A percentile compares a stretch with the other conserved stretches of the same genome.
These are phyloP conservation scores for Saitozyma podzolica DNA, from an alignment of 768 basidiomycete species.

Conservation along the genomic window DNA sequence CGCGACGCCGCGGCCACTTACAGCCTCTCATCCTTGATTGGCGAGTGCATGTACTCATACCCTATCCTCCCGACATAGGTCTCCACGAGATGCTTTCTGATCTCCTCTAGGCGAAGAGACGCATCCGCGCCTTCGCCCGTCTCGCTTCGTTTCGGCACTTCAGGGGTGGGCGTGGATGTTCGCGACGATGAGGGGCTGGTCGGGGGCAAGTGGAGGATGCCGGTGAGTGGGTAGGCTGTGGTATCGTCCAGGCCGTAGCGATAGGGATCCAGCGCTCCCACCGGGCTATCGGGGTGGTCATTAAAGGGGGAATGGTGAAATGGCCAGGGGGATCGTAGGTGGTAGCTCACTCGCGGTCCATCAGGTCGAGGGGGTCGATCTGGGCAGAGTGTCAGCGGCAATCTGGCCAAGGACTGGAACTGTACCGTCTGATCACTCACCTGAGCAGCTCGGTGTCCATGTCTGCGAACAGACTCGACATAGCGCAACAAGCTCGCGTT, in stretches of 20 bases:
- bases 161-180: constrained; percentile 13
- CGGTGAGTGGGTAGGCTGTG: constrained; percentile 68
- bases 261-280: constrained; percentile 65
- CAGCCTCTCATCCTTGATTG: constrained; percentile 36
- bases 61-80: constrained; percentile 84
- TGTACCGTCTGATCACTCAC: not conserved
- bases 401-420: not conserved
- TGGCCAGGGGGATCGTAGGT: constrained; percentile 17
- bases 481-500: constrained; percentile 83
- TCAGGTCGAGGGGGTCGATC: constrained; percentile 84
- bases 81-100: constrained; percentile 66
- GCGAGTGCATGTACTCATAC: constrained; percentile 66
- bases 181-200: not conserved
- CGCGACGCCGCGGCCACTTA: constrained; percentile 12
- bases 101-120: constrained; percentile 66
- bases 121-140: constrained; percentile 51
- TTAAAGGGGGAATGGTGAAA: constrained; percentile 1
- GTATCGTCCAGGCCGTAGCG: constrained; percentile 72
- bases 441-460: constrained; percentile 35
- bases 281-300: constrained; percentile 16
- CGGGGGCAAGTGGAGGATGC: constrained; percentile 62
- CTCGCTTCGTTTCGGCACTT: constrained; percentile 49
- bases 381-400: constrained; percentile 18
- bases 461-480: constrained; percentile 75
- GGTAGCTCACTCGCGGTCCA: constrained; percentile 68